Percentiles rank a stretch among this genome's conserved stretches.
Evolutionary conservation across 129 eudicot genomes (phyloP).

Genomic region (Lactuca sativa): DNA sequence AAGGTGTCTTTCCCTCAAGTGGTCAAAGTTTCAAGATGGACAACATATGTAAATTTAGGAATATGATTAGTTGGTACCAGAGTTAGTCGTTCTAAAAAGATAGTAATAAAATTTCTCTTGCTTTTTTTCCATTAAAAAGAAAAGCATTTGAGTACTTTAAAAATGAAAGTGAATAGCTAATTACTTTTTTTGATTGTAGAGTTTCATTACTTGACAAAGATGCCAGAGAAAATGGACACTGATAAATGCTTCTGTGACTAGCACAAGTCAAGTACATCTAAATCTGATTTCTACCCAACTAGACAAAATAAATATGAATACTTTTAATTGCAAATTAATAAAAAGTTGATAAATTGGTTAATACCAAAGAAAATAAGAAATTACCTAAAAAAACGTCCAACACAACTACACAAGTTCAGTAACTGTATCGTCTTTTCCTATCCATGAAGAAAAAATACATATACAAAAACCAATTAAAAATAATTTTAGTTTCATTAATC

Average conservation of each 20-base stretch:
- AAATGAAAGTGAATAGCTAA: too few relatives aligned
- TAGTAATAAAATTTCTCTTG: too few relatives aligned
- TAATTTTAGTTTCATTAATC: neutral
- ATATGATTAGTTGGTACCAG: too few relatives aligned
- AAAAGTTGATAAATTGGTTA: neutral
- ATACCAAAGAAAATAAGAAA: slow-evolving; percentile 1
- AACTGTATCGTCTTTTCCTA: slow-evolving; percentile 22
- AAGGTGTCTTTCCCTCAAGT: too few relatives aligned
- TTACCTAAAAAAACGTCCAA: slow-evolving; percentile 6
- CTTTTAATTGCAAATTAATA: slow-evolving; percentile 13
- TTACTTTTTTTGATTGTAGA: too few relatives aligned
- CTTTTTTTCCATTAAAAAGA: too few relatives aligned
- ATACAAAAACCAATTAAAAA: slow-evolving; percentile 31
- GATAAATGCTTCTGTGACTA: slow-evolving; percentile 22
- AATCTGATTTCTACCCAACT: slow-evolving; percentile 28
- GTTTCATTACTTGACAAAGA: neutral
- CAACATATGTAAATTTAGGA: too few relatives aligned
- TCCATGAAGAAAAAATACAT: slow-evolving; percentile 38
- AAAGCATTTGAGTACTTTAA: too few relatives aligned
- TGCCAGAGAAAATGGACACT: neutral
- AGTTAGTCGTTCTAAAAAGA: too few relatives aligned
- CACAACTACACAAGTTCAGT: slow-evolving; percentile 17
- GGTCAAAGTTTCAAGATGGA: too few relatives aligned
- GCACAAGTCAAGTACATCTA: slow-evolving; percentile 21
- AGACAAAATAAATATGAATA: slow-evolving; percentile 9